Base-by-base conservation (phyloP, 2,329 filamentous ascomycete genomes). In the Reticulascus tulasneorum region DNA sequence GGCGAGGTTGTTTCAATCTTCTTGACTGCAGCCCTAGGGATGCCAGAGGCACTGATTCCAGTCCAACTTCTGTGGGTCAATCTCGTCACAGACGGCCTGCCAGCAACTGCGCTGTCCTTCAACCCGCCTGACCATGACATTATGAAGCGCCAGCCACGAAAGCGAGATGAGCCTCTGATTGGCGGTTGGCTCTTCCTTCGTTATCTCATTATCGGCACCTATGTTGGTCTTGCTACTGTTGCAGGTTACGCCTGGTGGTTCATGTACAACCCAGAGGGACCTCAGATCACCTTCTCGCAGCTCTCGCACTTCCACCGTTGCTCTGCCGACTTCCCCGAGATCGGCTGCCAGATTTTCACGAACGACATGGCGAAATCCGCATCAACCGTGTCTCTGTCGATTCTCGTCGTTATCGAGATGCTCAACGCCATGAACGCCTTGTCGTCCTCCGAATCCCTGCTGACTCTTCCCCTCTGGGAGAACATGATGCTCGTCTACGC, bases 171-270 rank as follows among this genome's bases (percentile, higher is more conserved):
- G 64, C 70, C 86, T 7, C 82, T 98, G 33, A 91, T 98, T 35
- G 83, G 87, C 28, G 89, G 90, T 41, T 98, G 93, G 93, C 69
- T 98, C 24, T 96, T 98, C 71, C 89, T 97, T 76, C 82, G 93
- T 35, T 98, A 98, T 65, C 81, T 98, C 71, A 82, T 97, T 32
- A 93, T 98, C 51, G 93, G 93, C 44, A 88, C 81, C 8, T 98
- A 98, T 47, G 93, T 98, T 40, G 93, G 93, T 57, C 73, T 88
- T 25, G 93, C 93, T 35, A 98, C 93, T 4, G 94, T 98, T 15
- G 89, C 84, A 55, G 93, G 94, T 29, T 98, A 98, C 58, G 91
- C 88, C n/a, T 98, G 93, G 93, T 98, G 89, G 87, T 98, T 97
- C 73, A 90, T 98, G 84, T 95, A 85, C 72, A 91, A 97, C 68